These are phyloP conservation scores for Ustanciosporium gigantosporum DNA, from an alignment of 1,284 basidiomycete genomes.

Conservation along the genomic window DNA sequence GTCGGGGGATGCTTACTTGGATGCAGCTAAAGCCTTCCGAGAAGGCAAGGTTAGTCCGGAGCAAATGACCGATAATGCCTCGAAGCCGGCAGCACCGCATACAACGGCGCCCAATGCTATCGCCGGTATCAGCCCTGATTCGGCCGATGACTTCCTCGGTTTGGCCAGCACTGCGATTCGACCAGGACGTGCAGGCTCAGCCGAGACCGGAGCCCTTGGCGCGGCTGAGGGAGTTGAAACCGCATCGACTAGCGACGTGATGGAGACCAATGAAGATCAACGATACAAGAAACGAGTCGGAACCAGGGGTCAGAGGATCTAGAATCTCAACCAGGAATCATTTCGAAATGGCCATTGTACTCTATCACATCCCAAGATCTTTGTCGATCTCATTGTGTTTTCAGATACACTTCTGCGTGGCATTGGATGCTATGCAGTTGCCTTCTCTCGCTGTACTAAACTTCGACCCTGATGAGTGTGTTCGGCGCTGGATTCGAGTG, in stretches of 20 bases:
- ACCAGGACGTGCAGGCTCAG: background rate
- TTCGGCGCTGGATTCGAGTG: too few relatives aligned
- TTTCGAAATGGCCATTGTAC: too few relatives aligned
- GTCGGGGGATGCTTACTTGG: constrained; percentile 31
- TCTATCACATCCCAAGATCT: too few relatives aligned
- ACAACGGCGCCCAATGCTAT: background rate
- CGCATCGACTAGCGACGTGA: background rate
- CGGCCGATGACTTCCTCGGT: constrained; percentile 28
- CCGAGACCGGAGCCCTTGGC: background rate
- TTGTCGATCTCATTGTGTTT: too few relatives aligned
- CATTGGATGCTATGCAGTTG: too few relatives aligned
- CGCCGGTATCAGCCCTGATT: background rate
- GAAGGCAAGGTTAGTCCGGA: constrained; percentile 18
- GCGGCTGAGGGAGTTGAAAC: background rate
- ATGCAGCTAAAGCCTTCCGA: constrained; percentile 37
- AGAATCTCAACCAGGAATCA: too few relatives aligned
- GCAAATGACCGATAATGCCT: constrained; percentile 2
- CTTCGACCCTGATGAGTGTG: too few relatives aligned
- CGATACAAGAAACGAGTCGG: background rate
- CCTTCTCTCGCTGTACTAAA: too few relatives aligned
- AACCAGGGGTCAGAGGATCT: background rate
- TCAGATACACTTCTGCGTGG: too few relatives aligned
- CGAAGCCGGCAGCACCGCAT: background rate
- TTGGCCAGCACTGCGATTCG: constrained; percentile 18
- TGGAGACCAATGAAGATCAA: background rate